phyloP scores from a whole-genome alignment of 2,329 filamentous ascomycete genomes.

The Exophiala calicioides region DNA sequence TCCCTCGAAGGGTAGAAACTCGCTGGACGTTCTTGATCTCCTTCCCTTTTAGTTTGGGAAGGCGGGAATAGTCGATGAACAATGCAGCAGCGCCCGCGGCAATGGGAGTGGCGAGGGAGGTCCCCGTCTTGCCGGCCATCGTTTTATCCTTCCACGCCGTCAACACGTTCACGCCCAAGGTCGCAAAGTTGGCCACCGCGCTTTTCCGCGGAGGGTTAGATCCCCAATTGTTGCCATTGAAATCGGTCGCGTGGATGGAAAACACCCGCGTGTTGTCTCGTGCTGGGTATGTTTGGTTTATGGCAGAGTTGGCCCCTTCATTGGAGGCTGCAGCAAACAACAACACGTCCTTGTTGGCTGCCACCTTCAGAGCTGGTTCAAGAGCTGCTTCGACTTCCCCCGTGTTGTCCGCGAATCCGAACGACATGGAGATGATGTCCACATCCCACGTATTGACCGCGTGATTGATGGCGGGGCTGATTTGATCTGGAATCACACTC shows the following conservation, averaged over 20 bases:
- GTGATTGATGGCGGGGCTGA: conserved; percentile 30
- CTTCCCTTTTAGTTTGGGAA: conserved; percentile 1
- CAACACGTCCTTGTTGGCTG: conserved; percentile 11
- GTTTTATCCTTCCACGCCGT: conserved; percentile 40
- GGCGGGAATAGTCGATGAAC: conserved; percentile 1
- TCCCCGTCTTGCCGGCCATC: conserved; percentile 1
- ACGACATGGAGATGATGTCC: conserved; percentile 35
- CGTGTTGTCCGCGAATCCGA: conserved; percentile 25
- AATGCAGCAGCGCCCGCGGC: conserved; percentile 5
- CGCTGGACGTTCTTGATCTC: not conserved
- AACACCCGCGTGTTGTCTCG: conserved; percentile 1
- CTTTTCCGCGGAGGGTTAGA: conserved; percentile 23
- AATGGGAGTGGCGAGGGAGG: conserved; percentile 8
- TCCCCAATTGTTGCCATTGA: not conserved
- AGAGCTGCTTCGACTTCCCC: not conserved
- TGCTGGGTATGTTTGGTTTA: conserved; percentile 7
- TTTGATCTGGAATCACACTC: not conserved
- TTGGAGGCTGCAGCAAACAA: conserved; percentile 27
- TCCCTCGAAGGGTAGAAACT: not conserved
- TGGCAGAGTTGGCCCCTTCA: not conserved
- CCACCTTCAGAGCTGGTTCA: conserved; percentile 17
- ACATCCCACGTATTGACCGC: conserved; percentile 29
- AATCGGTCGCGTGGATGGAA: conserved; percentile 6
- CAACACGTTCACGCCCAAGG: conserved; percentile 42
- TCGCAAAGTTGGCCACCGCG: conserved; percentile 37